Evolutionary conservation across 2,329 filamentous ascomycete species (phyloP).

Genomic region (Aspergillus sp.): DNA sequence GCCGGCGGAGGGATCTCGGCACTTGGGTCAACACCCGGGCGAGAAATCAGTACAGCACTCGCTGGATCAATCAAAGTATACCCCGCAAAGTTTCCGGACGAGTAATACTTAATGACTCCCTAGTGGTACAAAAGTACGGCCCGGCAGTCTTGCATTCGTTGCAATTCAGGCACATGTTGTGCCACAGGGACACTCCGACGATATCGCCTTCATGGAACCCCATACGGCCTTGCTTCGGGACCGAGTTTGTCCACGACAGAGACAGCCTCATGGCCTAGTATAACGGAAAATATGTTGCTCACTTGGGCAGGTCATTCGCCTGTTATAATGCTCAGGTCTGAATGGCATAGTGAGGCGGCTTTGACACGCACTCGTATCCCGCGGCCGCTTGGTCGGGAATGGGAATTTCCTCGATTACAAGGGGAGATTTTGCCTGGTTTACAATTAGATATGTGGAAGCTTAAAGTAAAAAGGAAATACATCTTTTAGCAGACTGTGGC

Average conservation of each 20-base stretch:
- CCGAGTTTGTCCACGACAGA: slow-evolving; percentile 37
- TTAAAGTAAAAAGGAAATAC: background rate
- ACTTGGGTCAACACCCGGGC: slow-evolving; percentile 28
- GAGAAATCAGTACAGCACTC: slow-evolving; percentile 34
- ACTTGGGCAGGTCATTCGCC: background rate
- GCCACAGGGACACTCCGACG: slow-evolving; percentile 43
- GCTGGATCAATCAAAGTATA: slow-evolving; percentile 43
- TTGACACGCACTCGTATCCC: slow-evolving; percentile 35
- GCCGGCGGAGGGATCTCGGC: slow-evolving; percentile 11
- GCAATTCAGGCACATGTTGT: slow-evolving; percentile 43
- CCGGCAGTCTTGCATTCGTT: slow-evolving; percentile 39
- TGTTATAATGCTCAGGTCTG: slow-evolving; percentile 25
- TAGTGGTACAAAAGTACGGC: slow-evolving; percentile 16
- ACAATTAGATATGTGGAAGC: background rate
- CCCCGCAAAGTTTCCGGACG: slow-evolving; percentile 42
- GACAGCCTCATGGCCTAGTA: slow-evolving; percentile 44
- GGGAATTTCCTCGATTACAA: slow-evolving; percentile 39
- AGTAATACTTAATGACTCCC: slow-evolving; percentile 35
- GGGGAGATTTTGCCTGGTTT: slow-evolving; percentile 2
- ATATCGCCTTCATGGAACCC: slow-evolving; percentile 38
- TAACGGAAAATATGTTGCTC: slow-evolving; percentile 13
- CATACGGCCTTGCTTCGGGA: slow-evolving; percentile 29
- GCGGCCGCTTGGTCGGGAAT: slow-evolving; percentile 38
- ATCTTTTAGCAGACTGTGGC: slow-evolving; percentile 9
- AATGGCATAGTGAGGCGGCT: slow-evolving; percentile 36